These are phyloP conservation scores for Euptelea pleiosperma DNA, from an alignment of 164 flowering plant genomes.

Conservation along the genomic window DNA sequence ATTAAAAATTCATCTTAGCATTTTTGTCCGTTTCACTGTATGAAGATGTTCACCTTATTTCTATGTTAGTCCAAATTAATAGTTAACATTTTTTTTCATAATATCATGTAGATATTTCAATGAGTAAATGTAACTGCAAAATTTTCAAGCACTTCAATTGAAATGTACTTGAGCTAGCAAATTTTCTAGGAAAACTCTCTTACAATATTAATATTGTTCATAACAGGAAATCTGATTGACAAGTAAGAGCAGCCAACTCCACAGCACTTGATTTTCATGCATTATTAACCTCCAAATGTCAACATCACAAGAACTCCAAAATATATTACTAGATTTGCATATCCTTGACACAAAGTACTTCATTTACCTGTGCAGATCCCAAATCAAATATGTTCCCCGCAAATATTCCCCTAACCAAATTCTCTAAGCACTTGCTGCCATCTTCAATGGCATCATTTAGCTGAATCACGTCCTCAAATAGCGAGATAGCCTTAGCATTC, in stretches of 20 bases:
- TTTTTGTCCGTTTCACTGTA: not conserved
- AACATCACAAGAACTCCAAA: not conserved
- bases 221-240: not conserved
- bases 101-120: no score
- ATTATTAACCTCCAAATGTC: no score
- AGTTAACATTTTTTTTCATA: no score
- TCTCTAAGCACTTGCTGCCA: slow-evolving; percentile 66
- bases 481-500: slow-evolving; percentile 88
- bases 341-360: not conserved
- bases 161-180: no score
- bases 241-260: no score
- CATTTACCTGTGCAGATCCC: slow-evolving; percentile 97
- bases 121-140: no score
- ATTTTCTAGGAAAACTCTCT: not conserved
- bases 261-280: no score
- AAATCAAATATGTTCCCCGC: slow-evolving; percentile 99
- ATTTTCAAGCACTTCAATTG: no score
- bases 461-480: slow-evolving; percentile 64
- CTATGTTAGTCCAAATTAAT: no score
- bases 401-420: slow-evolving; percentile 86
- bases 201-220: not conserved
- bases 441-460: slow-evolving; percentile 93
- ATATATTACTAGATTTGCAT: not conserved
- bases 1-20: not conserved
- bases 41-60: no score